Evolutionary conservation across 176 grass and related monocot species (phyloP), one percentile per base, ranked within the genome.

Genomic region (Aegilops sharonensis): DNA sequence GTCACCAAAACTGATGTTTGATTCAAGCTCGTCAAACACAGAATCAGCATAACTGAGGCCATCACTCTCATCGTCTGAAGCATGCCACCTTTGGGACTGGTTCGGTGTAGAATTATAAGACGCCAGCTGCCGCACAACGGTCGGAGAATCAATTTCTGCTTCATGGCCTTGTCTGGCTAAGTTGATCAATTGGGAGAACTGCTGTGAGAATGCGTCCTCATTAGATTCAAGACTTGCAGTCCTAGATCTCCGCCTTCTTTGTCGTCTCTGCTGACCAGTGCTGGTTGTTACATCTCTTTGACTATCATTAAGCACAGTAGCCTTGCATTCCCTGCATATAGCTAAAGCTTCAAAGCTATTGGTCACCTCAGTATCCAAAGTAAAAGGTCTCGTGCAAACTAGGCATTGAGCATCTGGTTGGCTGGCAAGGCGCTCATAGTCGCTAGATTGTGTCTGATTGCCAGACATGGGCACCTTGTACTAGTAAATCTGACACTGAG

Each of bases 281-380:
- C 82, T 20, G 62, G 80, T 64, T 72, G 63, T 81, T 32, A 72
- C 85, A 48, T 83, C 77, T 68, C 87, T 88, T 64, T 63, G 80
- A 20, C 81, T 79, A 20, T 88, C 87, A 60, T 62, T 87, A 15
- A 89, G 82, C 60, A 94, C 78, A 56, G 91, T 91, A 23, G 50
- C 29, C 74, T 77, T 77, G 74, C 74, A 77, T 48, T 77, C 74
- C 48, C 74, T 77, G 74, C 74, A 77, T 85, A 98, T 95, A 4
- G 88, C 89, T 81, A 98, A 83, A 75, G 96, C 90, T 91, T 98
- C 92, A 18, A 95, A 90, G 83, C 89, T 91, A 59, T 92, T 87
- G 21, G 81, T 86, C 59, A 95, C 73, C 81, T 93, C 86, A 7
- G 92, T 36, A 29, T 93, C 91, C 74, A 98, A 87, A 89, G 86